Evolutionary conservation across 2,329 filamentous ascomycete species (phyloP).

Genomic region (Westerdykella aurantiaca): DNA sequence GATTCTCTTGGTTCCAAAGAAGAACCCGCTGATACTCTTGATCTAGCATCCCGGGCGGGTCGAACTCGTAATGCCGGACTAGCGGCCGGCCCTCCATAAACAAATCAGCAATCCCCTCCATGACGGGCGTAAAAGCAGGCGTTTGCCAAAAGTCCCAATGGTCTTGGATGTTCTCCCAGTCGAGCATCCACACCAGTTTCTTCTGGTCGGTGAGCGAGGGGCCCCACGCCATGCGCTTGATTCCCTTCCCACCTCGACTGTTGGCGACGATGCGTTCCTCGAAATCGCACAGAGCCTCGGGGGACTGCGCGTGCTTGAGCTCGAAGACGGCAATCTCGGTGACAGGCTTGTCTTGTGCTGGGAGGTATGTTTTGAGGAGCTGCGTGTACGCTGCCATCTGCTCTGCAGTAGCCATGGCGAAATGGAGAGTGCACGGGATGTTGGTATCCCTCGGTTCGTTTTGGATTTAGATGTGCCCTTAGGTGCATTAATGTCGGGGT

Average conservation of each 20-base stretch:
- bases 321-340: conserved; percentile 4
- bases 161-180: conserved; percentile 6
- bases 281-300: background rate
- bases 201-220: conserved; percentile 1
- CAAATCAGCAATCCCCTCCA: background rate
- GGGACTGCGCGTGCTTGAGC: background rate
- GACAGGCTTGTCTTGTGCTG: conserved; percentile 4
- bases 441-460: background rate
- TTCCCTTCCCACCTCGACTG: background rate
- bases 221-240: conserved; percentile 1
- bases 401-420: conserved; percentile 1
- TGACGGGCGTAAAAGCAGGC: conserved; percentile 2
- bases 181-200: conserved; percentile 3
- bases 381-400: conserved; percentile 3
- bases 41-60: conserved; percentile 1
- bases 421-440: background rate
- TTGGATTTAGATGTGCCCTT: background rate
- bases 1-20: conserved; percentile 2
- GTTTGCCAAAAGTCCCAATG: conserved; percentile 6
- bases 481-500: background rate
- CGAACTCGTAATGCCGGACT: conserved; percentile 4
- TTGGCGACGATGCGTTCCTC: conserved; percentile 1
- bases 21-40: background rate
- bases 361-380: background rate
- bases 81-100: conserved; percentile 3